These are phyloP conservation scores for Hypoxylon lienhwacheense DNA, from an alignment of 495 filamentous ascomycete genomes.

Conservation along the genomic window DNA sequence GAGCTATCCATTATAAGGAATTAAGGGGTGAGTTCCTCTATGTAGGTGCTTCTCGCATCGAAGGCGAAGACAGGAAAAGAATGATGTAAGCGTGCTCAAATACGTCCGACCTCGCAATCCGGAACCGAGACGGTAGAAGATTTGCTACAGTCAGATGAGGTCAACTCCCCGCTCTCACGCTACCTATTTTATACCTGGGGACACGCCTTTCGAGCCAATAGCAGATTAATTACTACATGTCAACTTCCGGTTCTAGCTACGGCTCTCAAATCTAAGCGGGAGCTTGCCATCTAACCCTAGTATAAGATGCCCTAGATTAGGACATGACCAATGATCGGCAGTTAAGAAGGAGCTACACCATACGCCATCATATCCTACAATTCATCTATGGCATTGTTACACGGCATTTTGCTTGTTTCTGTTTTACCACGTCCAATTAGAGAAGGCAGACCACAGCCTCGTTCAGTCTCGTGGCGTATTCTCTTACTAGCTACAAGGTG, in stretches of 20 bases:
- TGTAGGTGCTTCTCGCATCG: slow-evolving; percentile 5
- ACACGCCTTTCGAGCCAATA: slow-evolving; percentile 20
- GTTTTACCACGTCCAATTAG: slow-evolving; percentile 1
- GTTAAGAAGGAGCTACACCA: slow-evolving; percentile 22
- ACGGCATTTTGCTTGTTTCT: slow-evolving; percentile 22
- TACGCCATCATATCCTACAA: slow-evolving; percentile 6
- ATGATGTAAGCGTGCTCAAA: slow-evolving; percentile 1
- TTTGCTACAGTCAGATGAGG: slow-evolving; percentile 23
- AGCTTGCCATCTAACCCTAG: slow-evolving; percentile 10
- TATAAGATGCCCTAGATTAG: slow-evolving; percentile 7
- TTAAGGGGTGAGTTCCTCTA: background rate
- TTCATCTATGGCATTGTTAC: slow-evolving; percentile 17
- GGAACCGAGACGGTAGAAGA: slow-evolving; percentile 7
- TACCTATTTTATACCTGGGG: slow-evolving; percentile 15
- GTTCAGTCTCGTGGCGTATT: slow-evolving; percentile 23
- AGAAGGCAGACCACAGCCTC: slow-evolving; percentile 10
- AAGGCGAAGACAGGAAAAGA: background rate
- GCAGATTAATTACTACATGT: slow-evolving; percentile 10
- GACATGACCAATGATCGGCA: slow-evolving; percentile 21
- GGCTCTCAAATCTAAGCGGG: slow-evolving; percentile 18
- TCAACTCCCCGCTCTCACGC: slow-evolving; percentile 17
- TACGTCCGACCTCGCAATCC: slow-evolving; percentile 21
- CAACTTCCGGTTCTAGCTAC: slow-evolving; percentile 20
- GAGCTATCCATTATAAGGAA: background rate
- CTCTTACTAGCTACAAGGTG: slow-evolving; percentile 8